Percentiles rank a stretch among this genome's conserved stretches.
Conservation (phyloP, 2,329 filamentous ascomycete genomes). For the Fusarium sp. region DNA sequence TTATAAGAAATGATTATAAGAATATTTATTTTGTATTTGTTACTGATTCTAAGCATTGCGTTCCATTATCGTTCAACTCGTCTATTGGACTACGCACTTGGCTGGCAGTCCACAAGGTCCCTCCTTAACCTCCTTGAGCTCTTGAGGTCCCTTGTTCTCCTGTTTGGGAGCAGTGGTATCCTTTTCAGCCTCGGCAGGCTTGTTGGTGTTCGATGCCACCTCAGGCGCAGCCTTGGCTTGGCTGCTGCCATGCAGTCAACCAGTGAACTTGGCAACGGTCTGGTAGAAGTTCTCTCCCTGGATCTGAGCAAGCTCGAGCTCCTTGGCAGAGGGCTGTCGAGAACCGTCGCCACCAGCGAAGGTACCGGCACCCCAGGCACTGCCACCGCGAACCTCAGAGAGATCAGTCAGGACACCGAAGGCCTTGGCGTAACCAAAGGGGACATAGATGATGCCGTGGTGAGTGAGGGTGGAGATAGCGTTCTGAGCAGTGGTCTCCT, state of each 20-base stretch:
- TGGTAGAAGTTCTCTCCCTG: conserved; percentile 91
- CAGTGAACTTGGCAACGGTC: conserved; percentile 74
- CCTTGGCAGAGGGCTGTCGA: conserved; percentile 78
- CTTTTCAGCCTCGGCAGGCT: conserved; percentile 29
- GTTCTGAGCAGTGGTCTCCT: conserved; percentile 86
- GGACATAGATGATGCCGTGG: conserved; percentile 97
- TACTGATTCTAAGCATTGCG: conserved; percentile 24
- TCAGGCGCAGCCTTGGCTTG: conserved; percentile 44
- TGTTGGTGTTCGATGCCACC: conserved; percentile 40
- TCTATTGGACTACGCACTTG: conserved; percentile 76
- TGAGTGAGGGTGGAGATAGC: conserved; percentile 88
- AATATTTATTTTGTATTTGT: conserved; percentile 15
- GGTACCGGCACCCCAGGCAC: conserved; percentile 93
- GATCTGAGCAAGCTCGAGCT: conserved; percentile 80
- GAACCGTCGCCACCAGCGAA: conserved; percentile 83
- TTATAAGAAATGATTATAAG: neutral
- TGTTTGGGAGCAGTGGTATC: conserved; percentile 30
- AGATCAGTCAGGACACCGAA: conserved; percentile 78
- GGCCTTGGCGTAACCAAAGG: conserved; percentile 86
- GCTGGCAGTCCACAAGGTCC: conserved; percentile 81
- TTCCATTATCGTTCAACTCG: conserved; percentile 27
- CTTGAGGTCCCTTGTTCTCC: conserved; percentile 37
- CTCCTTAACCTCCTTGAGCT: conserved; percentile 61
- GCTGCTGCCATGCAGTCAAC: conserved; percentile 80
- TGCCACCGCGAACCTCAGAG: conserved; percentile 83